These are phyloP conservation scores for Juncus effusus DNA, from an alignment of 176 grass and related monocot genomes.

Conservation along the genomic window DNA sequence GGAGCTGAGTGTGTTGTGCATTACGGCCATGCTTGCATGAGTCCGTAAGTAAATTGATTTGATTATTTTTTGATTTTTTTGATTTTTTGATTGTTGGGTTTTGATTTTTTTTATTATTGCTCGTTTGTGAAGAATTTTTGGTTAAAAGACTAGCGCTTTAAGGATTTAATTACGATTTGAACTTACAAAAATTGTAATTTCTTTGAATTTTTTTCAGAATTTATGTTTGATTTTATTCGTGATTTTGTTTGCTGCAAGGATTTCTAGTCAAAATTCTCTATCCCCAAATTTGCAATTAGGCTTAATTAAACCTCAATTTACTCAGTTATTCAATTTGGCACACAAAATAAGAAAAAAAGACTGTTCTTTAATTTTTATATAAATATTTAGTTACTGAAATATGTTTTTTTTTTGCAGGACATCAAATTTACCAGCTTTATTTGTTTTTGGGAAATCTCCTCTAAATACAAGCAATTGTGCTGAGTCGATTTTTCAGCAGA, in stretches of 20 bases:
- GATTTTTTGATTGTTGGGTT: neutral
- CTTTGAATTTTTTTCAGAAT: too few relatives aligned
- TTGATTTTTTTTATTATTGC: too few relatives aligned
- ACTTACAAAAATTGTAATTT: too few relatives aligned
- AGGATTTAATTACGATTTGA: too few relatives aligned
- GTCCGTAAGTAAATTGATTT: conserved; percentile 47
- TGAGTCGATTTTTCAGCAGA: conserved; percentile 39
- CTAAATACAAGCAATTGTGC: conserved; percentile 50
- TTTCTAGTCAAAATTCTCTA: too few relatives aligned
- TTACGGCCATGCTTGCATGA: conserved; percentile 96
- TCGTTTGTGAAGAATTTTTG: neutral
- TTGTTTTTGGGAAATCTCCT: conserved; percentile 72
- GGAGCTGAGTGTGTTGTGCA: conserved; percentile 82
- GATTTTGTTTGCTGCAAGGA: too few relatives aligned
- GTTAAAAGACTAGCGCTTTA: neutral
- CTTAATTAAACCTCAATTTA: neutral
- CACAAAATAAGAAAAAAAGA: too few relatives aligned
- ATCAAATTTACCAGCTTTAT: conserved; percentile 79
- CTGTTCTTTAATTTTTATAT: too few relatives aligned
- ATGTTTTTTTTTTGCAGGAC: conserved; percentile 47
- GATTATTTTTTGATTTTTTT: too few relatives aligned
- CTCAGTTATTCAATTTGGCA: neutral
- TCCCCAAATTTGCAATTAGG: too few relatives aligned
- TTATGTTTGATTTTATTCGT: too few relatives aligned
- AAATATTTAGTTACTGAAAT: too few relatives aligned